Base-by-base conservation (phyloP, 495 filamentous ascomycete species). In the Achaetomiella virescens region DNA sequence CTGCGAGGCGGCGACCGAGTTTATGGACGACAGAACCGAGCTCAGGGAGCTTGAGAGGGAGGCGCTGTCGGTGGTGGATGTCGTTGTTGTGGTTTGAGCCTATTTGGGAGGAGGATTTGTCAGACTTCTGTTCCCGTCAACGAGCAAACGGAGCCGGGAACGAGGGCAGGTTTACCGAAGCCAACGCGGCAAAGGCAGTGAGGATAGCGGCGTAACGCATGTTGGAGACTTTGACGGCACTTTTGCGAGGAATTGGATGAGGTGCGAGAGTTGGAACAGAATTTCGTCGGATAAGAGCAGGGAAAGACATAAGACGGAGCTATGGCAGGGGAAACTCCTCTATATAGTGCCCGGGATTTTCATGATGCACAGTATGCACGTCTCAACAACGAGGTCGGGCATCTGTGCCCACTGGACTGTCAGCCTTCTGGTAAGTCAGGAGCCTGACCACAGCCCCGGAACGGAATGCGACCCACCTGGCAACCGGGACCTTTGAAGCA, bases 171-270 rank as follows among this genome's bases (percentile, higher is more conserved):
- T 63, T n/a, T 66, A 66, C 67, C 41, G 58, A 52, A 24, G 58
- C 67, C 49, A 66, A 15, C n/a, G 66, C 49, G 46, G 57, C 63
- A 21, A 67, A 46, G 46, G 43, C 61, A 41, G 53, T 47, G 61
- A 70, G 18, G 60, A 66, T 37, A 27, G 57, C 40, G 15, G 66
- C 31, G 57, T 31, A 62, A 56, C 60, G 61, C 63, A 67, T 67
- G 1, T 59, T 66, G 64, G 58, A 4, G 43, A 59, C 45, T 57
- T 45, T 22, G 37, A 38, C 18, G 33, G n/a, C 5, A 51, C 14
- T 41, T 42, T 15, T 24, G 44, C 6, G 36, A 38, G 14, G 36
- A n/a, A 7, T 14, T 38, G 5, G 36, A n/a, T 17, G 4, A 27
- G 27, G 44, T n/a, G 24, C 6, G 15, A 47, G 17, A 17, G 20